These are phyloP conservation scores for Cytidiella melzeri DNA, from an alignment of 768 basidiomycete species.

Conservation along the genomic window DNA sequence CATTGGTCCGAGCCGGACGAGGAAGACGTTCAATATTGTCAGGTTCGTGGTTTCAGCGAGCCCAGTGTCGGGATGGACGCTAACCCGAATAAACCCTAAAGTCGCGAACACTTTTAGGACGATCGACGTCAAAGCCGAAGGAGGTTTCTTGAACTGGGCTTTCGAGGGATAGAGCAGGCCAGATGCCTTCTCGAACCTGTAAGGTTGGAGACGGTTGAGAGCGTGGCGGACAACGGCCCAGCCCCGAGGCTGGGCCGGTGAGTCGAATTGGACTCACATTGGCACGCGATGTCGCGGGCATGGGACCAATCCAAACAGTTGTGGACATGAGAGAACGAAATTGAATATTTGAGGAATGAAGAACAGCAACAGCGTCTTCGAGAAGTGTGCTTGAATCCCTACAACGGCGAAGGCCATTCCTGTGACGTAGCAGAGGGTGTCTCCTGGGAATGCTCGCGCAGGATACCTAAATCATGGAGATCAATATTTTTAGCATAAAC, in stretches of 20 bases:
- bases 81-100: conserved; percentile 64
- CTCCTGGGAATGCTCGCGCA: conserved; percentile 89
- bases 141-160: conserved; percentile 51
- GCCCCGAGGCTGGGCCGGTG: conserved; percentile 3
- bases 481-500: neutral
- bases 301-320: conserved; percentile 88
- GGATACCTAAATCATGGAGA: conserved; percentile 67
- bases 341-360: conserved; percentile 99
- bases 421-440: conserved; percentile 94
- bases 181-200: conserved; percentile 69
- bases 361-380: conserved; percentile 93
- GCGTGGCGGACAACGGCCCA: no score
- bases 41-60: conserved; percentile 74
- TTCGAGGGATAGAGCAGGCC: conserved; percentile 77
- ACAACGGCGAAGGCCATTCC: conserved; percentile 99
- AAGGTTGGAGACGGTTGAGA: neutral
- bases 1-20: conserved; percentile 80
- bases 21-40: conserved; percentile 83
- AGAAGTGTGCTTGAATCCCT: conserved; percentile 95
- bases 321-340: conserved; percentile 90
- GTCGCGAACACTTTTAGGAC: conserved; percentile 54
- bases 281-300: conserved; percentile 95
- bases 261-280: conserved; percentile 41
- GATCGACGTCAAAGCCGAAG: conserved; percentile 46
- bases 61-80: conserved; percentile 45